These are phyloP conservation scores for Trichoderma citrinoviride DNA, from an alignment of 2,329 filamentous ascomycete species.

Conservation along the genomic window DNA sequence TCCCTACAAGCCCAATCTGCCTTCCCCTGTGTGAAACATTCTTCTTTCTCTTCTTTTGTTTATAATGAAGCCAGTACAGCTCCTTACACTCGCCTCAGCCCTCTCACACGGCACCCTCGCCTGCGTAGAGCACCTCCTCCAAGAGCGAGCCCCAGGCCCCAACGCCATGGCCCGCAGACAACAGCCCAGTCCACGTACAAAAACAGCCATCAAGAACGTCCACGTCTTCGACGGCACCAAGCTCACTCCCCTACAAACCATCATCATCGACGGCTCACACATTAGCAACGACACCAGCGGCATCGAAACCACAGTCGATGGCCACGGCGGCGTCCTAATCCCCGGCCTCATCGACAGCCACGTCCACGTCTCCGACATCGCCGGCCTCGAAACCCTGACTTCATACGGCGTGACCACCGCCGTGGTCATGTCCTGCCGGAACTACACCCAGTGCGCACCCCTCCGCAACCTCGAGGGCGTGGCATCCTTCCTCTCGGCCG, in stretches of 20 bases:
- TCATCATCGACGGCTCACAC: constrained; percentile 6
- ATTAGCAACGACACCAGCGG: constrained; percentile 5
- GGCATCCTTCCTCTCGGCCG: constrained; percentile 7
- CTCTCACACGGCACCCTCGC: background rate
- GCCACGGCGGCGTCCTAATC: constrained; percentile 5
- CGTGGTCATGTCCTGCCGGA: constrained; percentile 13
- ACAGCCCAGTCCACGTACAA: background rate
- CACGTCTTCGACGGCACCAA: background rate
- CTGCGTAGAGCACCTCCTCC: constrained; percentile 1
- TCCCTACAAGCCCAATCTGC: too few relatives aligned
- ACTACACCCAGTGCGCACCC: constrained; percentile 5
- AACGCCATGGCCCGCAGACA: background rate
- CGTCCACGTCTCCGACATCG: constrained; percentile 2
- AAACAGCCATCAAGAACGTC: constrained; percentile 6
- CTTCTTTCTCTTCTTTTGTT: background rate
- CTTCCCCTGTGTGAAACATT: too few relatives aligned
- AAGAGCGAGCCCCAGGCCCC: background rate
- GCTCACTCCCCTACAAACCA: background rate
- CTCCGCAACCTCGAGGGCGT: constrained; percentile 4
- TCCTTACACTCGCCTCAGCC: background rate
- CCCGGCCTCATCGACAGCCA: constrained; percentile 7
- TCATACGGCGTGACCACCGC: constrained; percentile 5
- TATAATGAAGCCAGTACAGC: background rate
- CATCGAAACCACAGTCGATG: background rate
- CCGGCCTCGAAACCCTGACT: background rate